Conservation (phyloP, 805 yeast genomes). For the Cyberlindnera mycetangii region DNA sequence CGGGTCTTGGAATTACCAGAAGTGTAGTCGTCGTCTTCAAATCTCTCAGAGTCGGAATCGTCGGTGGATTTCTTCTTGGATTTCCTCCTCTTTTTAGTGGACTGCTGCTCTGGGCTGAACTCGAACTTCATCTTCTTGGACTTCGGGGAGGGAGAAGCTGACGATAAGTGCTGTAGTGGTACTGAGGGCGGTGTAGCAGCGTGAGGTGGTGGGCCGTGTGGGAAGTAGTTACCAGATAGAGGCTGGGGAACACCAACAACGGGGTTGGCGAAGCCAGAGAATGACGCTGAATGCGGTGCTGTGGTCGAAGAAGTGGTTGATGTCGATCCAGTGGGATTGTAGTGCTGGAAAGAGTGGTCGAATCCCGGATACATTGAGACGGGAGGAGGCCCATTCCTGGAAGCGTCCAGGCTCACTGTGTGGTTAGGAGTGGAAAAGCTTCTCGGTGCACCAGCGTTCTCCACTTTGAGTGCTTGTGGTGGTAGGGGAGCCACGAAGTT, state of each 20-base stretch:
- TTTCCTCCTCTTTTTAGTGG: neutral
- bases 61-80: neutral
- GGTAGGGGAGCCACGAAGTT: neutral
- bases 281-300: neutral
- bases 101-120: neutral
- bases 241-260: neutral
- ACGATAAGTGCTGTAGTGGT: neutral
- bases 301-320: neutral
- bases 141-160: neutral
- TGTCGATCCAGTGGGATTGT: neutral
- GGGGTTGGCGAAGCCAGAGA: neutral
- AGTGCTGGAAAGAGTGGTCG: neutral
- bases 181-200: neutral
- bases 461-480: neutral
- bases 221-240: conserved; percentile 1
- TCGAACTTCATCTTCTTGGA: neutral
- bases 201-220: neutral
- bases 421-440: neutral
- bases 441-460: neutral
- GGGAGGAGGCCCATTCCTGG: neutral
- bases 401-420: neutral
- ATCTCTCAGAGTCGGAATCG: neutral
- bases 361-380: neutral
- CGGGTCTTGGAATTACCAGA: neutral
- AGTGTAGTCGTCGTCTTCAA: no score